Percentiles rank a stretch among this genome's conserved stretches.
Evolutionary conservation across 139 green algal species (phyloP).

Genomic region (Nannochloris sp.): DNA sequence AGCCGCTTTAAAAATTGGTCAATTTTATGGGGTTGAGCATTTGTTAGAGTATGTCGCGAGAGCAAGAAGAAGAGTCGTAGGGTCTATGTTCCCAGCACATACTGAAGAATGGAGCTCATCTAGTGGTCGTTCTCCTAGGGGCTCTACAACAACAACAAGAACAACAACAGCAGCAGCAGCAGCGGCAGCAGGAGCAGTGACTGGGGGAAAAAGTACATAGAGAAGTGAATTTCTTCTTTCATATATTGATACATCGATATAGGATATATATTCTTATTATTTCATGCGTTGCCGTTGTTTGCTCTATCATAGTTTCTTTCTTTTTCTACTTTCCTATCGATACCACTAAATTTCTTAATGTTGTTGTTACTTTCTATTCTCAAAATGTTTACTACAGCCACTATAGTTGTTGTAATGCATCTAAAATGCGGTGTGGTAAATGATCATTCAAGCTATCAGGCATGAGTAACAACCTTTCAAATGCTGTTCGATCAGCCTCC

Average conservation of each 20-base stretch:
- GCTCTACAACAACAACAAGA: no score
- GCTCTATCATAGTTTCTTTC: background rate
- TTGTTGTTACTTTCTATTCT: background rate
- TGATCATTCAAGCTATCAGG: constrained; percentile 37
- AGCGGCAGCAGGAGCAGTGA: no score
- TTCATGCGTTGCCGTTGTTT: background rate
- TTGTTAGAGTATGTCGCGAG: constrained; percentile 20
- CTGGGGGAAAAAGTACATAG: background rate
- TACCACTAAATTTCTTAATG: background rate
- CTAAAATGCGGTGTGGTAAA: constrained; percentile 35
- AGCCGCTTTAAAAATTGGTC: constrained; percentile 3
- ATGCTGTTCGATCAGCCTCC: constrained; percentile 23
- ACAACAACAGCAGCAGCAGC: no score
- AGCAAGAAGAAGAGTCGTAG: constrained; percentile 3
- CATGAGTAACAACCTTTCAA: constrained; percentile 34
- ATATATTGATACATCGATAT: no score
- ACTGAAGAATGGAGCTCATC: background rate
- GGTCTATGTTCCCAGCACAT: constrained; percentile 8
- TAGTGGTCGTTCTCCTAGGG: no score
- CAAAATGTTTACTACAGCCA: background rate
- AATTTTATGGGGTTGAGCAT: background rate
- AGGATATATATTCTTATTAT: no score
- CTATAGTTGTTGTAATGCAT: constrained; percentile 36
- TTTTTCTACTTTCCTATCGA: background rate
- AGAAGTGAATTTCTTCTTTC: no score